A percentile compares a stretch with the other conserved stretches of the same genome.
These are phyloP conservation scores for Neopestalotiopsis clavispora DNA, from an alignment of 2,329 filamentous ascomycete species.

Conservation along the genomic window DNA sequence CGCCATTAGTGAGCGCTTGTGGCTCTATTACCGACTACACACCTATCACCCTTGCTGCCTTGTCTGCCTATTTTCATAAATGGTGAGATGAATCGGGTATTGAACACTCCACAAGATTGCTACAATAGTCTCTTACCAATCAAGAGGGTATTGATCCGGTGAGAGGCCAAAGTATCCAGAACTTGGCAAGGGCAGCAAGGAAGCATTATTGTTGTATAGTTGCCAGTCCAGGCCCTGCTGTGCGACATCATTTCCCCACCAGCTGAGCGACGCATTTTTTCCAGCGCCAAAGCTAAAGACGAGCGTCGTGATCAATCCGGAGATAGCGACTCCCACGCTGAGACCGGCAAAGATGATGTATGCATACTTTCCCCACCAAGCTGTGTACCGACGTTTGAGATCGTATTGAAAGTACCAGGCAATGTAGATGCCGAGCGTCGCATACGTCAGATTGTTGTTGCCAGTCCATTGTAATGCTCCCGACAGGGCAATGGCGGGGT, in stretches of 20 bases:
- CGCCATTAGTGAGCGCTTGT: too few relatives aligned
- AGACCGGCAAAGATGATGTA: slow-evolving; percentile 33
- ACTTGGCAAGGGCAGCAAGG: slow-evolving; percentile 13
- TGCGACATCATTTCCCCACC: slow-evolving; percentile 17
- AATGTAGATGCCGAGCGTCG: slow-evolving; percentile 34
- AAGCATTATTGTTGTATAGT: slow-evolving; percentile 23
- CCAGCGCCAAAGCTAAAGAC: slow-evolving; percentile 28
- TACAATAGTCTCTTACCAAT: slow-evolving; percentile 5
- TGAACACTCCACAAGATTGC: too few relatives aligned
- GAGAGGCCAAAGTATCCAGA: slow-evolving; percentile 18
- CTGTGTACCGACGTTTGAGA: slow-evolving; percentile 28
- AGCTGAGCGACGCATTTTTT: slow-evolving; percentile 16
- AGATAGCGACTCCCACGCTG: slow-evolving; percentile 25
- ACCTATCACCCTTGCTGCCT: too few relatives aligned
- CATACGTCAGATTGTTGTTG: slow-evolving; percentile 35
- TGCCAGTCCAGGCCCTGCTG: slow-evolving; percentile 19
- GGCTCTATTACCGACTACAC: too few relatives aligned
- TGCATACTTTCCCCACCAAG: slow-evolving; percentile 31
- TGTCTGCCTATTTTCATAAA: too few relatives aligned
- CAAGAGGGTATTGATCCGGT: slow-evolving; percentile 16
- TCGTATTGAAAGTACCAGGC: slow-evolving; percentile 34
- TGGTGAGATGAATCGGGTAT: too few relatives aligned
- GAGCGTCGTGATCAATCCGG: slow-evolving; percentile 19
- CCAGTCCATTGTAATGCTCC: slow-evolving; percentile 35
- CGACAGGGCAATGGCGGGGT: slow-evolving; percentile 31